Base-by-base conservation (phyloP, 2,329 filamentous ascomycete genomes). In the Myriosclerotinia curreyana region DNA sequence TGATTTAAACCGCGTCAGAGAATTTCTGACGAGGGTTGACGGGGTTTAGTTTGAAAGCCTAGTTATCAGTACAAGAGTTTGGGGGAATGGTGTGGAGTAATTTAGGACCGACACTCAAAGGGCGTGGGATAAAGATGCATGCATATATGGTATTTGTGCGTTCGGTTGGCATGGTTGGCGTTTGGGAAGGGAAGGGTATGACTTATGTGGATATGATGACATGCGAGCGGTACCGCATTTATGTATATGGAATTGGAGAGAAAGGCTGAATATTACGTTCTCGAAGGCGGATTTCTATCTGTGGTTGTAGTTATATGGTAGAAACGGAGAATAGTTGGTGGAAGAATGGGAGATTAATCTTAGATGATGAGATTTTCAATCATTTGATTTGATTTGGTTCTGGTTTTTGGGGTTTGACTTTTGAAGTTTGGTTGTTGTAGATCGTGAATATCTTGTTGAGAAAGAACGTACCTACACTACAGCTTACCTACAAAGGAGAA, bases 21-120 rank as follows among this genome's bases (percentile, higher is more conserved):
- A 92, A 60, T 96, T 96, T 73, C 78, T 96, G 64, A 84, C 88
- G 38, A 89, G 90, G 64, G 90, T 96, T 3, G 91, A 72, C 22
- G 65, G 66, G 34, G 64, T 67, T 48, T 71, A 49, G n/a, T 48
- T 7, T 11, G 1, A 20, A 17, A n/a, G 14, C 14, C 28, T 3
- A 17, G 9, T 28, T 8, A 51, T 7, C 9, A 5, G n/a, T 38
- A n/a, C 15, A 8, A 11, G 11, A 6, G 22, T 5, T 17, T 25
- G n/a, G 12, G 31, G 22, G 7, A n/a, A n/a, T 9, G 17, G 42
- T n/a, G 25, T 20, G 54, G 14, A 12, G n/a, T 58, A 46, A 22
- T 58, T 12, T 7, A 22, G 42, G n/a, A 34, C 46, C 7, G 54
- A 20, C 8, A 46, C 20, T 46, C 20, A 9, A 25, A 14, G n/a